A percentile compares a stretch with the other conserved stretches of the same genome.
Evolutionary conservation across 345 rosid species (phyloP).

Genomic region (Citrus medica): DNA sequence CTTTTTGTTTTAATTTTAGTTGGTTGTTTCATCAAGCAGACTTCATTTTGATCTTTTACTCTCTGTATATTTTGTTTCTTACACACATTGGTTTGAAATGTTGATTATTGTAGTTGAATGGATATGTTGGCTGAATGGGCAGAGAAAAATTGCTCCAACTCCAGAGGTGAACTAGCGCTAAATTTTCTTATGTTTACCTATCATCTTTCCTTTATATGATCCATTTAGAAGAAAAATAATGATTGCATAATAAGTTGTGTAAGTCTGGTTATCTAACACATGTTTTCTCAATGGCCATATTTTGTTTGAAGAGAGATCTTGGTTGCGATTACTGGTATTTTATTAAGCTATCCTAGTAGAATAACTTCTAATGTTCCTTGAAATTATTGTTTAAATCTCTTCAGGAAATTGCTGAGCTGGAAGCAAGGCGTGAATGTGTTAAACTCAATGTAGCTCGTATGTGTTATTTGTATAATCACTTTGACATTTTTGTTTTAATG

Average conservation of each 20-base stretch:
- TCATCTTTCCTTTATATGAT: not conserved
- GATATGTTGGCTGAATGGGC: conserved; percentile 99
- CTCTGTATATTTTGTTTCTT: not conserved
- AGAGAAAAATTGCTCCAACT: conserved; percentile 82
- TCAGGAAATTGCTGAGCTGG: conserved; percentile 77
- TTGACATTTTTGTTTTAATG: not conserved
- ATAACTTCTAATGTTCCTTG: not conserved
- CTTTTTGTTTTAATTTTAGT: not conserved
- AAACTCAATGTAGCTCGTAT: conserved; percentile 82
- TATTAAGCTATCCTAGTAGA: not conserved
- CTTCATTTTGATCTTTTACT: not conserved
- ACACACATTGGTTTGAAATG: conserved; percentile 6
- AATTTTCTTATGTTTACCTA: not conserved
- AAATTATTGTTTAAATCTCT: conserved; percentile 15
- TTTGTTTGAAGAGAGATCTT: not conserved
- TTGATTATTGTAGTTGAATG: conserved; percentile 74
- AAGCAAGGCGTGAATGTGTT: conserved; percentile 80
- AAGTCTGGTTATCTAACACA: not conserved
- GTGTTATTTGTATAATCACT: conserved; percentile 25
- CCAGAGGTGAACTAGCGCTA: conserved; percentile 52
- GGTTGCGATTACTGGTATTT: not conserved
- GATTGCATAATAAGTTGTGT: not conserved
- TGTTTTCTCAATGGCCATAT: not conserved
- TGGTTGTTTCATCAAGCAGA: not conserved
- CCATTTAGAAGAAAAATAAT: not conserved